Percentiles rank a stretch among this genome's conserved stretches.
These are phyloP conservation scores for Dendrocalamus latiflorus DNA, from an alignment of 202 grass and related monocot genomes.

Conservation along the genomic window DNA sequence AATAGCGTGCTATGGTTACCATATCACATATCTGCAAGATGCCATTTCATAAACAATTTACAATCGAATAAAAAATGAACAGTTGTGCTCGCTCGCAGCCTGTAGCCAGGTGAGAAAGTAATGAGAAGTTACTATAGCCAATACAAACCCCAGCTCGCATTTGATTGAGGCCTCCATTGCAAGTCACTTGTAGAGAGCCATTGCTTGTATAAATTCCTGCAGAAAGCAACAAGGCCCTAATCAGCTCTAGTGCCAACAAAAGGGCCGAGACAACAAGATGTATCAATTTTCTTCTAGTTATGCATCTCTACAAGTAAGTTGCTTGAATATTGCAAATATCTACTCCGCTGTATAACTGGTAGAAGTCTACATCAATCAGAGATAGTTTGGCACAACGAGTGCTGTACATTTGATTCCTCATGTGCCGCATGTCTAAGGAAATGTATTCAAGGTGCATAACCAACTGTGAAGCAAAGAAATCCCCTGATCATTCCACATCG, in stretches of 20 bases:
- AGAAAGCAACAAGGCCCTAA: no score
- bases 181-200: no score
- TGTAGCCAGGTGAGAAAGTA: no score
- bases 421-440: background rate
- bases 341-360: background rate
- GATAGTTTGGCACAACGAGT: background rate
- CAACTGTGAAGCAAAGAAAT: no score
- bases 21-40: constrained; percentile 88
- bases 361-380: background rate
- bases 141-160: no score
- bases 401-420: background rate
- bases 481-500: no score
- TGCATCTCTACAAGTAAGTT: background rate
- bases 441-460: background rate
- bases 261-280: constrained; percentile 10
- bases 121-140: no score
- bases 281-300: background rate
- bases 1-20: constrained; percentile 77
- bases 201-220: no score
- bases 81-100: no score
- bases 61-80: background rate
- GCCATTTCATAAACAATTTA: background rate
- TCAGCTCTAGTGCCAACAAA: no score
- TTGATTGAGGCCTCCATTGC: no score
- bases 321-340: background rate